Evolutionary conservation across 352 stramenopile species (phyloP).

Genomic region (Poterioochromonas sp.): DNA sequence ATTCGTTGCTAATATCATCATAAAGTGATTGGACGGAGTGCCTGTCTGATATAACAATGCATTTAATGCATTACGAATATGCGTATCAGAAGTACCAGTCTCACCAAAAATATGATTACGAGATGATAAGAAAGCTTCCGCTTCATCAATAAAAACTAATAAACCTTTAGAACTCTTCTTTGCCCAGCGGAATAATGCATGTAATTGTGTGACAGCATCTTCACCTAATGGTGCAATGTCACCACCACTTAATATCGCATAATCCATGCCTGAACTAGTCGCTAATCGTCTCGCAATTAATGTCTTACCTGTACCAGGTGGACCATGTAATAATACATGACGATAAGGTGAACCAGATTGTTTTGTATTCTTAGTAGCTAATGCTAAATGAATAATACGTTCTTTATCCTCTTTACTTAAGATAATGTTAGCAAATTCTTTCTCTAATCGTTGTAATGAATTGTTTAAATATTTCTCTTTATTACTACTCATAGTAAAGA

Average conservation of each 20-base stretch:
- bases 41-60: slow-evolving; percentile 91
- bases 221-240: slow-evolving; percentile 84
- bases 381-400: slow-evolving; percentile 55
- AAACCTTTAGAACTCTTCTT: slow-evolving; percentile 71
- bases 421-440: slow-evolving; percentile 47
- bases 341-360: slow-evolving; percentile 84
- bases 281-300: slow-evolving; percentile 79
- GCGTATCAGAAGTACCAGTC: slow-evolving; percentile 54
- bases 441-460: slow-evolving; percentile 42
- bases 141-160: slow-evolving; percentile 93
- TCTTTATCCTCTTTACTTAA: slow-evolving; percentile 42
- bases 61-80: slow-evolving; percentile 90
- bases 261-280: slow-evolving; percentile 77
- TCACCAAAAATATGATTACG: slow-evolving; percentile 55
- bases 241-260: slow-evolving; percentile 88
- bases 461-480: slow-evolving; percentile 34
- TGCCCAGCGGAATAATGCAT: slow-evolving; percentile 91
- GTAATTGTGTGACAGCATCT: slow-evolving; percentile 90
- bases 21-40: slow-evolving; percentile 80
- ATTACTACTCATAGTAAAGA: slow-evolving; percentile 47
- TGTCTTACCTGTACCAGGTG: slow-evolving; percentile 82
- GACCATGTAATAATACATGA: slow-evolving; percentile 88
- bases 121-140: slow-evolving; percentile 89
- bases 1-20: slow-evolving; percentile 95
- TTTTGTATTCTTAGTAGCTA: slow-evolving; percentile 84